Percentiles rank a stretch among this genome's conserved stretches.
These are phyloP conservation scores for Sequoia sempervirens DNA, from an alignment of 75 land plant species.

Conservation along the genomic window DNA sequence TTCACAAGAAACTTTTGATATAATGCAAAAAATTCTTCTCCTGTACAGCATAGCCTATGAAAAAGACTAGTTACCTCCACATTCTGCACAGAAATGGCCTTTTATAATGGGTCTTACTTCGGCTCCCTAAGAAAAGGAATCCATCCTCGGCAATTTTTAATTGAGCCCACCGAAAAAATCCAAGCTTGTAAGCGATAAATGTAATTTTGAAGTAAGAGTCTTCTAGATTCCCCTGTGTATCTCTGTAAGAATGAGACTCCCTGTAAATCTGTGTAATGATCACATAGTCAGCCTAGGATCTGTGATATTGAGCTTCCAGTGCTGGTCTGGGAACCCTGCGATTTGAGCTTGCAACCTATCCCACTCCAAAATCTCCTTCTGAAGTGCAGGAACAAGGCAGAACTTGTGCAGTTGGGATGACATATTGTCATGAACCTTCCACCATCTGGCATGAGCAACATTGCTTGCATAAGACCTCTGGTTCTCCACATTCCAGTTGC, in stretches of 20 bases:
- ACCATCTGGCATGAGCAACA: slow-evolving; percentile 38
- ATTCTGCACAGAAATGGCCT: too few species aligned
- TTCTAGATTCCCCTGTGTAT: background rate
- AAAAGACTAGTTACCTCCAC: too few species aligned
- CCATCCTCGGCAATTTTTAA: too few species aligned
- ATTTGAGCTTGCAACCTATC: slow-evolving; percentile 22
- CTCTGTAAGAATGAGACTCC: too few species aligned
- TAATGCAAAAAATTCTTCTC: background rate
- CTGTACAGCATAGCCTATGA: too few species aligned
- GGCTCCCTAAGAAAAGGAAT: too few species aligned
- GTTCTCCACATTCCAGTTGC: slow-evolving; percentile 36
- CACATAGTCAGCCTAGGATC: slow-evolving; percentile 25
- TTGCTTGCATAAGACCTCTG: slow-evolving; percentile 28
- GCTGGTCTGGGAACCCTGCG: slow-evolving; percentile 15
- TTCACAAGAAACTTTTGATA: background rate
- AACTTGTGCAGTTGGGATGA: slow-evolving; percentile 14
- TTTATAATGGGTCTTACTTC: too few species aligned
- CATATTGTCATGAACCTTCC: slow-evolving; percentile 23
- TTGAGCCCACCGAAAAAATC: too few species aligned
- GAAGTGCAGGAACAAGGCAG: slow-evolving; percentile 12
- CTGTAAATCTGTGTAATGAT: background rate
- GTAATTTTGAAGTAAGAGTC: too few species aligned
- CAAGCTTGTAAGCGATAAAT: too few species aligned
- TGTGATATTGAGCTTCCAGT: slow-evolving; percentile 25
- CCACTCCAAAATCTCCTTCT: slow-evolving; percentile 23